Percentiles rank a stretch among this genome's conserved stretches.
Conservation (phyloP, 495 filamentous ascomycete species). For the Cudoniella acicularis region DNA sequence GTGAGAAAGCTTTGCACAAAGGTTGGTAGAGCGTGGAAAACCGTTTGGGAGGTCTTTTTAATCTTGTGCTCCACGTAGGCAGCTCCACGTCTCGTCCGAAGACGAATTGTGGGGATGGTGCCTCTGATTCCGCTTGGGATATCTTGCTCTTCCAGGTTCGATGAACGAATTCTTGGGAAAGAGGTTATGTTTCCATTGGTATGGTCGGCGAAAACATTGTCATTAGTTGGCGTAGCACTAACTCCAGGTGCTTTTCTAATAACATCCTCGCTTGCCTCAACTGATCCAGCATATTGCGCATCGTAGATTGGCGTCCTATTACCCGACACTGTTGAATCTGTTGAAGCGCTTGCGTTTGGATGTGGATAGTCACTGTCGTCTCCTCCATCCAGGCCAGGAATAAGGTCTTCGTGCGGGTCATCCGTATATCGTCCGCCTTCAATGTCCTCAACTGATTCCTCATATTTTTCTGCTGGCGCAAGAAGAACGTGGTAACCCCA, state of each 20-base stretch:
- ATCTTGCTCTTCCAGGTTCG: conserved; percentile 18
- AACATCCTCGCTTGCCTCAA: conserved; percentile 20
- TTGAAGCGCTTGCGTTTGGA: conserved; percentile 10
- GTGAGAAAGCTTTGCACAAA: conserved; percentile 53
- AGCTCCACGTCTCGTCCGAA: conserved; percentile 7
- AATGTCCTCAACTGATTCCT: conserved; percentile 46
- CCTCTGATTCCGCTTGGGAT: conserved; percentile 23
- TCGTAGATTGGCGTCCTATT: conserved; percentile 26
- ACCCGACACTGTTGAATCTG: conserved; percentile 23
- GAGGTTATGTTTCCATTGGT: conserved; percentile 24
- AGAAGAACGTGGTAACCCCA: conserved; percentile 95
- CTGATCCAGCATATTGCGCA: conserved; percentile 25
- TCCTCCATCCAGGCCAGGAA: conserved; percentile 26
- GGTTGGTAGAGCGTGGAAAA: conserved; percentile 45
- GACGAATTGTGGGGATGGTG: conserved; percentile 15
- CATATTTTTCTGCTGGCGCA: conserved; percentile 70
- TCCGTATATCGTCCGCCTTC: conserved; percentile 72
- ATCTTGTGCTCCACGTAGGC: conserved; percentile 5
- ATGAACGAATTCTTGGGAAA: conserved; percentile 27
- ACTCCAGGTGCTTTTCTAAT: conserved; percentile 14
- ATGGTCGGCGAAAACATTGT: conserved; percentile 24
- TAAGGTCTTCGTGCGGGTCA: conserved; percentile 36
- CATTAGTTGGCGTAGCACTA: conserved; percentile 28
- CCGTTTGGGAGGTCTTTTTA: neutral
- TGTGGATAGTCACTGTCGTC: conserved; percentile 26